These are phyloP conservation scores for Podospora tetraspora DNA, from an alignment of 495 filamentous ascomycete genomes.

Conservation along the genomic window DNA sequence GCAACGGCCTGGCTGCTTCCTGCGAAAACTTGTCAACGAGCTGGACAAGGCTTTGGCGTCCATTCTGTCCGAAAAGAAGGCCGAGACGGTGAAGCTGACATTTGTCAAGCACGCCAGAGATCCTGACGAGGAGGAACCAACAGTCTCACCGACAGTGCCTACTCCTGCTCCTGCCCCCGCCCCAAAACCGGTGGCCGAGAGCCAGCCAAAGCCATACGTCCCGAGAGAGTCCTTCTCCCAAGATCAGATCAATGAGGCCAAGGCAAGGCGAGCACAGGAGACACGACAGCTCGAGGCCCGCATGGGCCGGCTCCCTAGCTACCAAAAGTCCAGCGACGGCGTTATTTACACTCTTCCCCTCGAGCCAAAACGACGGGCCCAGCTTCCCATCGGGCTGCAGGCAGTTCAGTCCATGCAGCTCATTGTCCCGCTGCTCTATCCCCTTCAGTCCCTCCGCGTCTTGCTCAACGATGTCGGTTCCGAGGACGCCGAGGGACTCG, in stretches of 20 bases:
- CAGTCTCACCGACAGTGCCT: constrained; percentile 24
- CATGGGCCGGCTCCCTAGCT: constrained; percentile 63
- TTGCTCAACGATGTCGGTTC: constrained; percentile 58
- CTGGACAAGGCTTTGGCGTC: constrained; percentile 71
- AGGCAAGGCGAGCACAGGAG: constrained; percentile 58
- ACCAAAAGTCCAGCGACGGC: constrained; percentile 66
- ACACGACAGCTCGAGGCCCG: constrained; percentile 72
- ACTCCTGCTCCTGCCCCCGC: constrained; percentile 42
- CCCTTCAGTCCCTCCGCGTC: constrained; percentile 62
- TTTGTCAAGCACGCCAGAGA: constrained; percentile 55
- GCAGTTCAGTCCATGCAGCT: constrained; percentile 60
- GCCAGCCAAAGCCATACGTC: constrained; percentile 31
- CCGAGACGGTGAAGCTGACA: constrained; percentile 72
- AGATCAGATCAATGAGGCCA: constrained; percentile 58
- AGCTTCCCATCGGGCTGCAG: constrained; percentile 59
- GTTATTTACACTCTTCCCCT: constrained; percentile 67
- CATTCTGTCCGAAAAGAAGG: constrained; percentile 65
- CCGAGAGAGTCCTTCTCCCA: constrained; percentile 44
- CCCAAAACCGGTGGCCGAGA: constrained; percentile 30
- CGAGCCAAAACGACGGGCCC: constrained; percentile 56
- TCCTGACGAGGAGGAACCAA: constrained; percentile 16
- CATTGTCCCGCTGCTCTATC: constrained; percentile 67
- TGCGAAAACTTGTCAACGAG: constrained; percentile 63
- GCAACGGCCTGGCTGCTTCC: constrained; percentile 50
- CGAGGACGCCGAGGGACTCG: constrained; percentile 55